phyloP scores from a whole-genome alignment of 768 basidiomycete genomes.

The Amanita fuliginea region DNA sequence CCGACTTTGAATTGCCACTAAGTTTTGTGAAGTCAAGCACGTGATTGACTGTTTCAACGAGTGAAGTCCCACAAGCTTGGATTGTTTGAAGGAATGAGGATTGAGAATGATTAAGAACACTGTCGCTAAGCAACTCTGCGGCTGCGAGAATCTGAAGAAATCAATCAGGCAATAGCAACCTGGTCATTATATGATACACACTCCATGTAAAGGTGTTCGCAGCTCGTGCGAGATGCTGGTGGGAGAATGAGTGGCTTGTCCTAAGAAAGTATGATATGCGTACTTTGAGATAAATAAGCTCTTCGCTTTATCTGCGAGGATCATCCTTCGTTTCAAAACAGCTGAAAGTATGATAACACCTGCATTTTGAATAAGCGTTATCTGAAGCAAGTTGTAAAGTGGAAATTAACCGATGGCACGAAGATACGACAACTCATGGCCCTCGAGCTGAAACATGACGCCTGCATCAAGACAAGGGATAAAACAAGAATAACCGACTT shows the following conservation, averaged over 20 bases:
- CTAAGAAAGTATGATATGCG: conserved; percentile 11
- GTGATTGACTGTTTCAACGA: conserved; percentile 95
- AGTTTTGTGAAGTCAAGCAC: conserved; percentile 95
- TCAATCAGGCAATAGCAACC: conserved; percentile 4
- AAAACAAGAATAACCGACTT: conserved; percentile 14
- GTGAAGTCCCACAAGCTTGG: conserved; percentile 88
- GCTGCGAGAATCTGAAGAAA: conserved; percentile 68
- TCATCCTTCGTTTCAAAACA: conserved; percentile 86
- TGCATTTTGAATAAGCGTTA: conserved; percentile 11
- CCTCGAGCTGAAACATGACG: conserved; percentile 50
- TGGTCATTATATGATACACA: conserved; percentile 19
- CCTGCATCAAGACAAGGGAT: not conserved
- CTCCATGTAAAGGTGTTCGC: conserved; percentile 86
- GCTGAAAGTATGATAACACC: conserved; percentile 91
- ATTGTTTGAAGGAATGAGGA: conserved; percentile 85
- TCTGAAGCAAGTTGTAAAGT: not conserved
- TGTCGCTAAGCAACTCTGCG: conserved; percentile 84
- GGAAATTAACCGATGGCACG: conserved; percentile 64
- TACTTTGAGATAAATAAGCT: conserved; percentile 88
- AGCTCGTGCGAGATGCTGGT: conserved; percentile 81
- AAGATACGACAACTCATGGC: conserved; percentile 83
- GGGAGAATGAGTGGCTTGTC: not conserved
- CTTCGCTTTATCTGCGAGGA: conserved; percentile 91
- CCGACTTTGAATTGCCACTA: conserved; percentile 73
- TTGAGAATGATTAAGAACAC: conserved; percentile 71